A percentile compares a stretch with the other conserved stretches of the same genome.
These are phyloP conservation scores for Capsella bursapastoris DNA, from an alignment of 345 rosid species.

Conservation along the genomic window DNA sequence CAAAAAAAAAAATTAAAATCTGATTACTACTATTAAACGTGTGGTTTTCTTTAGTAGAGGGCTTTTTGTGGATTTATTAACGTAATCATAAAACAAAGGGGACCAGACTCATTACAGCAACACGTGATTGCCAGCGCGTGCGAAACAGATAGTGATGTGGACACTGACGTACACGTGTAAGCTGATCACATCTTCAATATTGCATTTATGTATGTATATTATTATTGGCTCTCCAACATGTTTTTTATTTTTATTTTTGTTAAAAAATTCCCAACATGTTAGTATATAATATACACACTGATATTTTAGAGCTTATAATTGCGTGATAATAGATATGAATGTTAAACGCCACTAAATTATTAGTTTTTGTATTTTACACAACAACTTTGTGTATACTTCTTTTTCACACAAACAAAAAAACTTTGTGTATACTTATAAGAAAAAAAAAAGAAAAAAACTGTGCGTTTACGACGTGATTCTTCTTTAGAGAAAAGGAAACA, in stretches of 20 bases:
- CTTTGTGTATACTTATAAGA: neutral
- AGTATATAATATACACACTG: too few species aligned
- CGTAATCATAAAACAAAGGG: neutral
- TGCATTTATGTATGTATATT: neutral
- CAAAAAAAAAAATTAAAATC: too few species aligned
- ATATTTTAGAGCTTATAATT: too few species aligned
- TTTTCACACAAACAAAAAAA: neutral
- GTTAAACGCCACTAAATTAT: neutral
- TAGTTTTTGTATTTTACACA: neutral
- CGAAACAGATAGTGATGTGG: too few species aligned
- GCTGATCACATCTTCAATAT: neutral
- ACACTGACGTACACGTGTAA: neutral
- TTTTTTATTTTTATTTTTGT: too few species aligned
- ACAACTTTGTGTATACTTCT: neutral
- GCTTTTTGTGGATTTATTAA: neutral
- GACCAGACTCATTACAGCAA: neutral
- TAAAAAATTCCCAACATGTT: too few species aligned
- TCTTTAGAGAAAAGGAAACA: too few species aligned
- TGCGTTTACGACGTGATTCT: neutral
- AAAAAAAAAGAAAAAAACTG: too few species aligned
- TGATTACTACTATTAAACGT: too few species aligned
- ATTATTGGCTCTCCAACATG: neutral
- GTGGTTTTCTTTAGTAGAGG: too few species aligned
- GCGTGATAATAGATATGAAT: too few species aligned
- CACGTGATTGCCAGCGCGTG: neutral